Base-by-base conservation (phyloP, 2,329 filamentous ascomycete genomes). In the Microdochium trichocladiopsis region DNA sequence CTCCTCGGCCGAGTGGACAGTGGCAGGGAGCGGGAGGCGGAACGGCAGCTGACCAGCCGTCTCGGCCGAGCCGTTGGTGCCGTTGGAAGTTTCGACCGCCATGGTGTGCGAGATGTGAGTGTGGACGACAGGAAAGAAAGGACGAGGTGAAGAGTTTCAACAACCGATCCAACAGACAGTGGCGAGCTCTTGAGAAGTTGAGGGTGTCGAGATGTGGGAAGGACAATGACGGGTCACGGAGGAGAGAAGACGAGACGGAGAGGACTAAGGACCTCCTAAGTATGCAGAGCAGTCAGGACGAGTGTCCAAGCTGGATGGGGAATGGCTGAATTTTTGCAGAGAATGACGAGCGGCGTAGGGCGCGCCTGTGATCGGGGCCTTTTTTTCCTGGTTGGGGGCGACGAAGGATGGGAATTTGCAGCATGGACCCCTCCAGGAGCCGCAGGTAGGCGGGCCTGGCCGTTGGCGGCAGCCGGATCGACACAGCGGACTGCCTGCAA, bases 1-100 rank as follows among this genome's bases (percentile, higher is more conserved):
- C 71, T 96, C 86, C 47, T 85, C 88, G 58, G 92, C 88, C 52
- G 83, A 85, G 63, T 83, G 63, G 49, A 75, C 74, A 31, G 66
- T 66, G 12, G 61, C 60, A 36, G 64, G 57, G 31, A 55, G 62
- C 12, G 63, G 61, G 22, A 60, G 63, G 25, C 54, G 58, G 50
- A 63, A 61, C 37, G 63, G 61, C 24, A 63, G 47, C 25, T 45
- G 41, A 18, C 14, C 6, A 23, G 41, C 41, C 5, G 41, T 18
- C 41, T 48, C 25, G 23, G 58, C 49, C 54, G 54, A 57, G 56
- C 61, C 56, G 25, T 57, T 53, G 50, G 58, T 58, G 55, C 56
- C 58, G 49, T 37, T 37, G 33, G 33, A 37, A 8, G 41, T 45
- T 16, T 22, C 41, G 41, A 22, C 41, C n/a, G 41, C 41, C 41